Percentiles rank a stretch among this genome's conserved stretches.
Evolutionary conservation across 768 basidiomycete genomes (phyloP).

Genomic region (Cubamyces lactineus): DNA sequence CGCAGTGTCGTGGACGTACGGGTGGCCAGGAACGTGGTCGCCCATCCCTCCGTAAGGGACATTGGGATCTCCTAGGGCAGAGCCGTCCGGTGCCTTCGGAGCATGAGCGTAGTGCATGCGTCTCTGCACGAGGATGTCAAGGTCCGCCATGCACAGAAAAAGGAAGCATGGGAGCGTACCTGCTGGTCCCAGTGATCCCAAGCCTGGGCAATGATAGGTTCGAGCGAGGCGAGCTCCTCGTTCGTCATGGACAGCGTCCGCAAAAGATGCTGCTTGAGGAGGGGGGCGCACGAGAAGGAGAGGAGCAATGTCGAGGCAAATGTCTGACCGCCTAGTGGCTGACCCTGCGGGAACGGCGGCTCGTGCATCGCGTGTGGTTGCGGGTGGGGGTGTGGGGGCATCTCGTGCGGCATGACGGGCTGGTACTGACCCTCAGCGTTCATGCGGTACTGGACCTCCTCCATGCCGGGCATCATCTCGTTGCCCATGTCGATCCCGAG

Average conservation of each 20-base stretch:
- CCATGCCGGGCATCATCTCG: slow-evolving; percentile 65
- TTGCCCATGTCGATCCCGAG: slow-evolving; percentile 83
- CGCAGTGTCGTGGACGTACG: slow-evolving; percentile 38
- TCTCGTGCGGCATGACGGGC: slow-evolving; percentile 39
- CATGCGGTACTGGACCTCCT: slow-evolving; percentile 68
- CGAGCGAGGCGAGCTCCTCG: slow-evolving; percentile 77
- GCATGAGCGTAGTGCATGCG: slow-evolving; percentile 49
- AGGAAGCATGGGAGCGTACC: slow-evolving; percentile 44
- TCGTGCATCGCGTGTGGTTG: slow-evolving; percentile 51
- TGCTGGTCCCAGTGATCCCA: slow-evolving; percentile 89
- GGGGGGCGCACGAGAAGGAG: slow-evolving; percentile 73
- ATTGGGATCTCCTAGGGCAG: slow-evolving; percentile 28
- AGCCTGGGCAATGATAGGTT: slow-evolving; percentile 80
- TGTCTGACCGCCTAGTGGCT: slow-evolving; percentile 62
- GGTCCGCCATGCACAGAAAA: background rate
- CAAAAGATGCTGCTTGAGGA: slow-evolving; percentile 75
- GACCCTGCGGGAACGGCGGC: slow-evolving; percentile 60
- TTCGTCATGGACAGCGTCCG: slow-evolving; percentile 74
- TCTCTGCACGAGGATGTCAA: slow-evolving; percentile 38
- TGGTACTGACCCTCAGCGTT: slow-evolving; percentile 46
- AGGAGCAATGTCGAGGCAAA: slow-evolving; percentile 80
- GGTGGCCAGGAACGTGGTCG: slow-evolving; percentile 31
- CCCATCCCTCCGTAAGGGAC: slow-evolving; percentile 26
- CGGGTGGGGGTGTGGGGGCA: slow-evolving; percentile 34
- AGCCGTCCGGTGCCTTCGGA: slow-evolving; percentile 34